These are phyloP conservation scores for Trichocomaceae sp. DNA, from an alignment of 2,329 filamentous ascomycete genomes.

Conservation along the genomic window DNA sequence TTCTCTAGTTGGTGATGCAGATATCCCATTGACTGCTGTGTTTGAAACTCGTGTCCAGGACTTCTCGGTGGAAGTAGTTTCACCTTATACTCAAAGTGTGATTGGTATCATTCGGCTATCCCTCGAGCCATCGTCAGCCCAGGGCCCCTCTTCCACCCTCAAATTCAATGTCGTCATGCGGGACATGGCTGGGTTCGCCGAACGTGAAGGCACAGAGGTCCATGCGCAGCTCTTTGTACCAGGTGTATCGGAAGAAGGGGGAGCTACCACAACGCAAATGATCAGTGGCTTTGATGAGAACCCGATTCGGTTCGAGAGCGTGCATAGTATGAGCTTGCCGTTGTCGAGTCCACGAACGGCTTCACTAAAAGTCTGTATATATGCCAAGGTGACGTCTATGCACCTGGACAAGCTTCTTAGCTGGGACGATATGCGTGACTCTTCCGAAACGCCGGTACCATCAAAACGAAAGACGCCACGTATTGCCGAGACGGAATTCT, in stretches of 20 bases:
- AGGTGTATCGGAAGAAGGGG: constrained; percentile 79
- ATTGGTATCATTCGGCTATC: constrained; percentile 87
- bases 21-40: constrained; percentile 85
- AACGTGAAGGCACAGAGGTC: constrained; percentile 90
- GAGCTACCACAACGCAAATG: constrained; percentile 91
- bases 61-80: constrained; percentile 82
- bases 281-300: constrained; percentile 90
- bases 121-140: constrained; percentile 85
- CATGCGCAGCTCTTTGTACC: constrained; percentile 96
- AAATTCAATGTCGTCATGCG: constrained; percentile 99
- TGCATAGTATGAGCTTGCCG: constrained; percentile 94
- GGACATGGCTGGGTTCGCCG: constrained; percentile 87
- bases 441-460: constrained; percentile 50
- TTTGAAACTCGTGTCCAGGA: constrained; percentile 94
- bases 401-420: constrained; percentile 95
- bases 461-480: constrained; percentile 55
- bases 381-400: constrained; percentile 84
- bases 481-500: constrained; percentile 87
- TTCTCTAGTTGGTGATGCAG: constrained; percentile 84
- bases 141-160: constrained; percentile 82
- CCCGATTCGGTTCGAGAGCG: constrained; percentile 88
- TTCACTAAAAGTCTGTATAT: constrained; percentile 78
- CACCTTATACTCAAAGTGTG: constrained; percentile 83
- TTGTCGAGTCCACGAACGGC: constrained; percentile 68
- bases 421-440: constrained; percentile 97